A percentile compares a stretch with the other conserved stretches of the same genome.
Conservation (phyloP, 2,329 filamentous ascomycete species). For the Trichothecium sympodiale region DNA sequence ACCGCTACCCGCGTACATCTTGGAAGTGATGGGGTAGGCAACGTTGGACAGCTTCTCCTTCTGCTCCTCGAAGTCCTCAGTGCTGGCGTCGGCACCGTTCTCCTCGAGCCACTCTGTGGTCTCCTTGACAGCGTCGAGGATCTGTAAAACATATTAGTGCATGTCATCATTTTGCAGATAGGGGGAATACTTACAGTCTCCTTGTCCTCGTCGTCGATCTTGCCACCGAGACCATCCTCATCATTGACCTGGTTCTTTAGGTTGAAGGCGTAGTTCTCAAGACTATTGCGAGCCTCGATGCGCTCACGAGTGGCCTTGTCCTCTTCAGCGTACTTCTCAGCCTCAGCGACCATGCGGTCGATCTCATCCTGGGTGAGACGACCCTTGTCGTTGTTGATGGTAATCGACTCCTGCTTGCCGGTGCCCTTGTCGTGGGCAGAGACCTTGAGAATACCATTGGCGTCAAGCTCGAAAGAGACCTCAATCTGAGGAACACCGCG, state of each 20-base stretch:
- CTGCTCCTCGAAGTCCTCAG: constrained; percentile 98
- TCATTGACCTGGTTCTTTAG: constrained; percentile 99
- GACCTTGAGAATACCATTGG: constrained; percentile 97
- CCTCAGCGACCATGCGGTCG: constrained; percentile 97
- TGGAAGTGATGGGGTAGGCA: constrained; percentile 97
- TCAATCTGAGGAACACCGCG: constrained; percentile 97
- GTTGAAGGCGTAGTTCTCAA: constrained; percentile 99
- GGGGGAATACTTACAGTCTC: constrained; percentile 59
- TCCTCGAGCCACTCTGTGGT: constrained; percentile 93
- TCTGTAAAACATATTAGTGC: constrained; percentile 37
- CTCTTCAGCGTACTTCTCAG: constrained; percentile 97
- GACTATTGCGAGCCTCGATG: constrained; percentile 89
- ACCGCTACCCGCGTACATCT: constrained; percentile 67
- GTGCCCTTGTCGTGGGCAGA: constrained; percentile 96
- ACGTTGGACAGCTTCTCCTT: constrained; percentile 97
- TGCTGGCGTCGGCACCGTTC: constrained; percentile 72
- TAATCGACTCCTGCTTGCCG: constrained; percentile 94
- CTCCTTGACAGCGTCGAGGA: constrained; percentile 95
- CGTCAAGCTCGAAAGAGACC: constrained; percentile 94
- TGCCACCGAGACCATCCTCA: constrained; percentile 90
- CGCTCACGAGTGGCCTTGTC: constrained; percentile 97
- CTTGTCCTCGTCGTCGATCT: constrained; percentile 98
- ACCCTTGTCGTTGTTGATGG: constrained; percentile 99
- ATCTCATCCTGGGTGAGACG: constrained; percentile 95
- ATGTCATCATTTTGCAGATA: constrained; percentile 3